A percentile compares a stretch with the other conserved stretches of the same genome.
These are phyloP conservation scores for Diplosphaera chodatii DNA, from an alignment of 139 green algal genomes.

Conservation along the genomic window DNA sequence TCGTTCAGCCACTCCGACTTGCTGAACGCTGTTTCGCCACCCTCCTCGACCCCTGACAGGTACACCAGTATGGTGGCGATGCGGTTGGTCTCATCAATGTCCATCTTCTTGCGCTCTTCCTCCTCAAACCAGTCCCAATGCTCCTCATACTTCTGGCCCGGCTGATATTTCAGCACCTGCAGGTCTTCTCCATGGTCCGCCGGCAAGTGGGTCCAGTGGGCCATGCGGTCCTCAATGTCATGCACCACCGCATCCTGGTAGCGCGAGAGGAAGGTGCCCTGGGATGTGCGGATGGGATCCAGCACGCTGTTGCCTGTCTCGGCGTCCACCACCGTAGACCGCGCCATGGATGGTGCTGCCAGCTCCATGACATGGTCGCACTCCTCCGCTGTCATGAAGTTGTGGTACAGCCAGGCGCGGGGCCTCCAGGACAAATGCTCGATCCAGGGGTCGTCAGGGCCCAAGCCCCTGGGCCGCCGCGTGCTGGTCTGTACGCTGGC, in stretches of 20 bases:
- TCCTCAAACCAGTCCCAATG: slow-evolving; percentile 64
- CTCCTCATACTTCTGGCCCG: slow-evolving; percentile 57
- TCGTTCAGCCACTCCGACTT: slow-evolving; percentile 41
- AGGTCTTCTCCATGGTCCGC: slow-evolving; percentile 52
- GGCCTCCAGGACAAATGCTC: slow-evolving; percentile 38
- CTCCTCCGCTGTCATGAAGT: slow-evolving; percentile 36
- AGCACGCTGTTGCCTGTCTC: slow-evolving; percentile 35
- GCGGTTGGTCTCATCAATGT: slow-evolving; percentile 25
- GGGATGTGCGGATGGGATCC: slow-evolving; percentile 55
- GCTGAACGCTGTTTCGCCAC: slow-evolving; percentile 64
- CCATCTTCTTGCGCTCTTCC: slow-evolving; percentile 20
- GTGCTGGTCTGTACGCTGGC: neutral
- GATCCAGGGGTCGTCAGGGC: slow-evolving; percentile 1
- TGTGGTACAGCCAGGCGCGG: slow-evolving; percentile 36
- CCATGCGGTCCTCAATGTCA: slow-evolving; percentile 50
- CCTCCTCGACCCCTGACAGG: slow-evolving; percentile 49
- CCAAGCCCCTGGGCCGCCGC: neutral
- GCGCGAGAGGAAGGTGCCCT: slow-evolving; percentile 42
- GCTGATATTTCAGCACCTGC: slow-evolving; percentile 62
- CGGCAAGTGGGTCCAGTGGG: slow-evolving; percentile 62
- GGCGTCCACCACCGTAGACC: slow-evolving; percentile 47
- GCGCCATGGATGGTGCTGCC: slow-evolving; percentile 20
- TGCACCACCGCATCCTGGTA: slow-evolving; percentile 43
- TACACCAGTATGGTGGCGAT: slow-evolving; percentile 70
- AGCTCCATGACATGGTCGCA: slow-evolving; percentile 33